Percentiles rank a stretch among this genome's conserved stretches.
These are phyloP conservation scores for Scytalidium sp. DNA, from an alignment of 2,329 filamentous ascomycete species.

Conservation along the genomic window DNA sequence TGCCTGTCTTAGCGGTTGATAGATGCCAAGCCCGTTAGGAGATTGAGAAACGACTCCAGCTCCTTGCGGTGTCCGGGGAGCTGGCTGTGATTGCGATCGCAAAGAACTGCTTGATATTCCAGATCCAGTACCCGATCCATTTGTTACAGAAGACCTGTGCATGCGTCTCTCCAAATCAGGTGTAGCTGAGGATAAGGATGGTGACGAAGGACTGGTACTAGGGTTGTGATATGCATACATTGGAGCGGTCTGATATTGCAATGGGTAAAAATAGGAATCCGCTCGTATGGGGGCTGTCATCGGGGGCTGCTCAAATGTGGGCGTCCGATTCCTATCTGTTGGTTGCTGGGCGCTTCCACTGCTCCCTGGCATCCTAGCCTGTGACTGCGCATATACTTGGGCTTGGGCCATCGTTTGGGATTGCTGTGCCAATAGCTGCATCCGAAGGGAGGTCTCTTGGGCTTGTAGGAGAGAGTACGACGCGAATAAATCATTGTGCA, in stretches of 20 bases:
- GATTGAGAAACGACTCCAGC: slow-evolving; percentile 29
- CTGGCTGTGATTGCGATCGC: slow-evolving; percentile 66
- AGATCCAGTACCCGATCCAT: slow-evolving; percentile 39
- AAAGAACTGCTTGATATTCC: slow-evolving; percentile 51
- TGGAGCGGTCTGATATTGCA: slow-evolving; percentile 35
- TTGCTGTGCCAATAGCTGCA: slow-evolving; percentile 44
- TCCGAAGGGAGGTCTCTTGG: slow-evolving; percentile 42
- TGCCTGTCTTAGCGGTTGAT: slow-evolving; percentile 22
- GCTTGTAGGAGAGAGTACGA: slow-evolving; percentile 36
- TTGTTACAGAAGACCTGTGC: slow-evolving; percentile 50
- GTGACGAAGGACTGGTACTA: slow-evolving; percentile 55
- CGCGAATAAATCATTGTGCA: slow-evolving; percentile 32
- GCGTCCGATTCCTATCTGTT: slow-evolving; percentile 54
- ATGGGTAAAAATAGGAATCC: slow-evolving; percentile 52
- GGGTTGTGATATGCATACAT: slow-evolving; percentile 50
- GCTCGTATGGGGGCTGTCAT: slow-evolving; percentile 55
- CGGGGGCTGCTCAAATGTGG: slow-evolving; percentile 61
- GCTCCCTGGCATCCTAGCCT: slow-evolving; percentile 31
- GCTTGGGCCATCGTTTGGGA: slow-evolving; percentile 28
- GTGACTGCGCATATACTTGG: slow-evolving; percentile 37
- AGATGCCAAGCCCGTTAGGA: slow-evolving; percentile 28
- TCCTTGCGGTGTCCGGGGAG: slow-evolving; percentile 37
- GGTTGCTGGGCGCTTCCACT: slow-evolving; percentile 31
- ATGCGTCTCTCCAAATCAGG: slow-evolving; percentile 56
- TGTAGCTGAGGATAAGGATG: slow-evolving; percentile 40